Base-by-base conservation (phyloP, 2,329 filamentous ascomycete genomes). In the Neopestalotiopsis clavispora region DNA sequence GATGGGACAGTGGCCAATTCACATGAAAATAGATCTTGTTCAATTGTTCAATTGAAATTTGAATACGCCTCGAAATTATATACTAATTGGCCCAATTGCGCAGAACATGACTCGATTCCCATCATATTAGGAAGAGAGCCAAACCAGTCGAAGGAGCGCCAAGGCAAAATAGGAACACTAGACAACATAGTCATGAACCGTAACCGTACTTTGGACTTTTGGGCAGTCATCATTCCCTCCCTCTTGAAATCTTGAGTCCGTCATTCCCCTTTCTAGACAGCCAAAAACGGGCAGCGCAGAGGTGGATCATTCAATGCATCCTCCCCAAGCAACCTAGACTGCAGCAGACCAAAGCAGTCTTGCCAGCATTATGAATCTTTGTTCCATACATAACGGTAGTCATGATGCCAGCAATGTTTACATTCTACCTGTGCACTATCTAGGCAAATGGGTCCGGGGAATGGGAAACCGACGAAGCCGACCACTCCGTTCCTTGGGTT, bases 391-490 rank as follows among this genome's bases (percentile, higher is more conserved):
- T 61, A 52, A n/a, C 59, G n/a, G 59, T n/a, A 38, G n/a, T 14
- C 28, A 61, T 52, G 14, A 7, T 52, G 45, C 42, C 7, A n/a
- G 20, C 45, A 52, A 7, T 38, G 10, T 38, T 38, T 38, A 7
- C 10, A 10, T 38, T 38, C 34, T 38, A 38, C 34, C 34, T 7
- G 34, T 38, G 34, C 34, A 52, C 45, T 52, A 52, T 38, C 30
- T 20, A 34, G 32, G 59, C 17, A 23, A 20, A 62, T 62, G 59
- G 59, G 59, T 62, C 59, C 59, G 59, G 59, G 59, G 59, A 62
- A 62, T 38, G n/a, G 30, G 30, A 62, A 34, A 40, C 59, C 32
- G 32, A 38, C 30, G 6, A 38, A 62, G 30, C 59, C 59, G 59
- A 34, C 59, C 23, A 59, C 57, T 59, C 57, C 23, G 57, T 59